Evolutionary conservation across 228 moss, liverwort and hornwort genomes (phyloP), one percentile per base, ranked within the genome.

Genomic region (Sphagnum magellanicum): DNA sequence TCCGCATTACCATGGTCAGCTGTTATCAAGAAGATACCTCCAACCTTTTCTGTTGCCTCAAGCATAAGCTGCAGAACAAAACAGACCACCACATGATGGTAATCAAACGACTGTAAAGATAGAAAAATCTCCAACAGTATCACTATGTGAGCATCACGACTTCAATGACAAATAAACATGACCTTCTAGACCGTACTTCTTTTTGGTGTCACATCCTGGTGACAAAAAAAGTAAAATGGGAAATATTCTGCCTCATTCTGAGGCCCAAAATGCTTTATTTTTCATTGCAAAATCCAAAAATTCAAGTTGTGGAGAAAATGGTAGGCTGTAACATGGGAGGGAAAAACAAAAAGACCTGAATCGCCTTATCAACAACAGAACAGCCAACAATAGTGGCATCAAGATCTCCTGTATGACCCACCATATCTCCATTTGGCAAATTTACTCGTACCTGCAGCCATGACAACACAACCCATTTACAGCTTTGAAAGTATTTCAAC

Each of bases 391-490:
- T 63, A 6, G 90, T 90, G 48, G 90, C 88, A 0, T 82, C 72
- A 59, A 93, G 84, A 70, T 90, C 78, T 65, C 93, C 93, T 5
- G 93, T 93, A 68, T 93, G 93, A 50, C 93, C 93, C 53, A 93
- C 85, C 93, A 90, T 93, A 52, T 93, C 93, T 52, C 90, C 87
- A 65, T 90, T 93, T 16, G 93, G 78, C 65, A 93, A 70, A 70
- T 93, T 93, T 53, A 93, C 93, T 73, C 90, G 89, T 53, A 94
- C 82, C 89, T 94, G 76, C 66, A 67, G 14, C 68, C 73, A 52
- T 2, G 65, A 5, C 64, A 74, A 60, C 48, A 52, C 63, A 3
- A 32, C 32, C 32, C 32, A 32, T 32, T 32, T 32, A 32, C 32
- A 32, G 32, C 32, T 32, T 32, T 32, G 32, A 32, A 32, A 32